Conservation (phyloP, 805 yeast species). For the Myxozyma neglecta region DNA sequence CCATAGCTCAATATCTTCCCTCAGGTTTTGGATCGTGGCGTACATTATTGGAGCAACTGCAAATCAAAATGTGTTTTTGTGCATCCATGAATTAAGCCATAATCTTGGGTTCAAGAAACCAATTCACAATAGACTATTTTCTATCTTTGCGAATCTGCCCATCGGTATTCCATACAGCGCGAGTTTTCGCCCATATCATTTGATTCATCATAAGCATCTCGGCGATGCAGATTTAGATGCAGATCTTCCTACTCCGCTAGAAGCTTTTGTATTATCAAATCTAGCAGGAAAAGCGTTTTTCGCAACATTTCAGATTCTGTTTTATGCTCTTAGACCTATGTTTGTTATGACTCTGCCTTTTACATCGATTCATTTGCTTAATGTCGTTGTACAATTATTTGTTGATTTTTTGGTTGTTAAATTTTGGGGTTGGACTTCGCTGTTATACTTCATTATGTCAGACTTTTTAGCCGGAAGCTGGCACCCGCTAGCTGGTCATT, state of each 20-base stretch:
- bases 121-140: slow-evolving; percentile 69
- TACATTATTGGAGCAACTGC: slow-evolving; percentile 84
- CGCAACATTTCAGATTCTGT: slow-evolving; percentile 79
- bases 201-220: slow-evolving; percentile 83
- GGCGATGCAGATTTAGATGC: slow-evolving; percentile 85
- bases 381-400: slow-evolving; percentile 55
- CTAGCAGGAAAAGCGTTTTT: slow-evolving; percentile 86
- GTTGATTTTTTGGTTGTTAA: slow-evolving; percentile 61
- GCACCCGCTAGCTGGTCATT: slow-evolving; percentile 94
- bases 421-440: slow-evolving; percentile 62
- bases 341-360: slow-evolving; percentile 72
- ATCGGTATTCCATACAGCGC: slow-evolving; percentile 91
- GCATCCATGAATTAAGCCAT: slow-evolving; percentile 86
- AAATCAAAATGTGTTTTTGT: slow-evolving; percentile 78
- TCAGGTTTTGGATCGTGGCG: slow-evolving; percentile 61
- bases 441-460: slow-evolving; percentile 67
- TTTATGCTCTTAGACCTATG: slow-evolving; percentile 89
- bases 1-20: slow-evolving; percentile 52
- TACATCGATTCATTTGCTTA: slow-evolving; percentile 71
- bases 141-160: slow-evolving; percentile 77
- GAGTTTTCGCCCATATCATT: slow-evolving; percentile 85
- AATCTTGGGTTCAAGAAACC: slow-evolving; percentile 82
- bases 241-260: slow-evolving; percentile 79
- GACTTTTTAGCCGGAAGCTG: slow-evolving; percentile 87
- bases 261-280: slow-evolving; percentile 70